A percentile compares a stretch with the other conserved stretches of the same genome.
These are phyloP conservation scores for Pseudogymnoascus sp. DNA, from an alignment of 2,329 filamentous ascomycete genomes.

Conservation along the genomic window DNA sequence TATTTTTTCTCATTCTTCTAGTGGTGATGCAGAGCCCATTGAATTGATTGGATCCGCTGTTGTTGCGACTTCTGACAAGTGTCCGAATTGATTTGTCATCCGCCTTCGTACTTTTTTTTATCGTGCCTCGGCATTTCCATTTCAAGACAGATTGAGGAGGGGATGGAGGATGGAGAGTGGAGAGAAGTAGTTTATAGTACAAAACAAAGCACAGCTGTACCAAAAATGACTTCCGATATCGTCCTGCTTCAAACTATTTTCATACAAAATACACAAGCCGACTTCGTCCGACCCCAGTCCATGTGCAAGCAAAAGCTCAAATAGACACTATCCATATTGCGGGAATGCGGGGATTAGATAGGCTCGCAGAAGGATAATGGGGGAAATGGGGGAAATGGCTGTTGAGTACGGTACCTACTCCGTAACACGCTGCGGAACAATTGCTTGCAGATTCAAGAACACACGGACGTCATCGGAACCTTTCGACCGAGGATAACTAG, in stretches of 20 bases:
- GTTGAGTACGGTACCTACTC: not conserved
- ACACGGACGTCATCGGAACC: conserved; percentile 7
- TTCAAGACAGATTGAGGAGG: not conserved
- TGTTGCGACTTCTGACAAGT: too few species aligned
- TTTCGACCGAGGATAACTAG: conserved; percentile 7
- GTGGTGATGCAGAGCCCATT: too few species aligned
- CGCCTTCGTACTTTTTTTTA: too few species aligned
- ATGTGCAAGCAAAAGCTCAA: conserved; percentile 3
- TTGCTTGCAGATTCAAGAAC: not conserved
- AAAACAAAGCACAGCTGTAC: not conserved
- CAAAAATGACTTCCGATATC: not conserved
- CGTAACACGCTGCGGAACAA: not conserved
- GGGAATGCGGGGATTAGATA: conserved; percentile 1
- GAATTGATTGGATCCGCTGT: too few species aligned
- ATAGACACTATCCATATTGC: conserved; percentile 3
- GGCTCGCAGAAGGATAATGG: not conserved
- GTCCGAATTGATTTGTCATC: too few species aligned
- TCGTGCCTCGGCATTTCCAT: not conserved
- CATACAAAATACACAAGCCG: not conserved
- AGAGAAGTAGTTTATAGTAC: not conserved
- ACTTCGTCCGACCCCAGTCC: not conserved
- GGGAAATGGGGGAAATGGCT: not conserved
- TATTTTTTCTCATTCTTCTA: too few species aligned
- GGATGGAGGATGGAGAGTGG: not conserved
- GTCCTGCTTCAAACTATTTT: not conserved